Percentiles rank a stretch among this genome's conserved stretches.
Conservation (phyloP, 352 stramenopile genomes). For the Peronosclerospora sorghi region DNA sequence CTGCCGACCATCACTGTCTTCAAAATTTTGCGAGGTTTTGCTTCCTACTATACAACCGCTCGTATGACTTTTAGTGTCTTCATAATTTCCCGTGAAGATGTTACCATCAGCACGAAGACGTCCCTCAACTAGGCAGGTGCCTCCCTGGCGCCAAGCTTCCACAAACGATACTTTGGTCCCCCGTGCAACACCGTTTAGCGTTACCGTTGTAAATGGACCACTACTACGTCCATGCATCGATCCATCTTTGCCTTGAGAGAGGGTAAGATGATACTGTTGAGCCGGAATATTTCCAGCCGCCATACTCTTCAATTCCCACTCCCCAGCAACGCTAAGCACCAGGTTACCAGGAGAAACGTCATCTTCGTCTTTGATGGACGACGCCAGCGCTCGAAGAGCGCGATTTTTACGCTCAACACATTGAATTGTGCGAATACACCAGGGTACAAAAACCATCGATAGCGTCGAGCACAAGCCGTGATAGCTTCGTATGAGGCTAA, state of each 20-base stretch:
- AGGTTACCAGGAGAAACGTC: constrained; percentile 25
- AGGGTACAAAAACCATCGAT: constrained; percentile 66
- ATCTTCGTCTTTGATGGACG: constrained; percentile 15
- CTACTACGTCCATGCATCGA: constrained; percentile 58
- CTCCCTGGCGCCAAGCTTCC: constrained; percentile 79
- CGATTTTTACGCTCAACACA: constrained; percentile 56
- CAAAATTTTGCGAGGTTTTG: constrained; percentile 32
- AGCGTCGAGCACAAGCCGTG: constrained; percentile 56
- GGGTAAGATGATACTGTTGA: constrained; percentile 74
- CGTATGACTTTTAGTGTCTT: constrained; percentile 83
- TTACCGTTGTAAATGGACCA: constrained; percentile 76
- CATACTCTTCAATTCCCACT: constrained; percentile 85
- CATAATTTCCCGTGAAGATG: constrained; percentile 68
- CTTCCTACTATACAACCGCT: constrained; percentile 72
- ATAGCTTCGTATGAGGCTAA: constrained; percentile 57
- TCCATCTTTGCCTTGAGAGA: constrained; percentile 59
- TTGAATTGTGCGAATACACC: constrained; percentile 58
- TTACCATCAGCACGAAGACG: constrained; percentile 58
- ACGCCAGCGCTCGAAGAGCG: constrained; percentile 23
- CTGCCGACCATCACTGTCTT: constrained; percentile 8
- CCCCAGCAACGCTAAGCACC: constrained; percentile 55
- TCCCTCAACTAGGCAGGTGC: constrained; percentile 79
- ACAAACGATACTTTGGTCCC: constrained; percentile 79
- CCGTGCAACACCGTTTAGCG: constrained; percentile 53
- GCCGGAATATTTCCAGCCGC: constrained; percentile 77